Conservation (phyloP, 2,329 filamentous ascomycete genomes). For the Torrubiellomyces zombiae region DNA sequence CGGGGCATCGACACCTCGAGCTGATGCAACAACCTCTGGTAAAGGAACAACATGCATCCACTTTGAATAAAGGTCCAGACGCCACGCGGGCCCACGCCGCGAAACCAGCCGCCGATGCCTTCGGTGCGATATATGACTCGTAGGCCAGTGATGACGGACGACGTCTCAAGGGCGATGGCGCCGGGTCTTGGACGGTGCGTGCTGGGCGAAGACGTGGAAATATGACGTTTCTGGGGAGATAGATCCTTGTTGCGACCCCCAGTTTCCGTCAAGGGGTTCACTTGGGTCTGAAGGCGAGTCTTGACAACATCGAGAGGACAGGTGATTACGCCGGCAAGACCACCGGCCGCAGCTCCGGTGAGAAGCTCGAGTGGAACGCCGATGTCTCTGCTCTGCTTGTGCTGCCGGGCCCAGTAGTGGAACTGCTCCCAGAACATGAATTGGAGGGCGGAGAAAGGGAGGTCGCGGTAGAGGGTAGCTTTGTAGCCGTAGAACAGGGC, state of each 20-base stretch:
- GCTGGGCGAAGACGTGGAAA: constrained; percentile 80
- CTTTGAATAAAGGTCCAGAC: constrained; percentile 98
- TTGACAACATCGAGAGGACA: constrained; percentile 96
- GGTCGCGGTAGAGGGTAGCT: constrained; percentile 81
- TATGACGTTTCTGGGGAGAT: constrained; percentile 47
- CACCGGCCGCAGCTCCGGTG: constrained; percentile 78
- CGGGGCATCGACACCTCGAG: constrained; percentile 38
- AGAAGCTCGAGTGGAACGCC: constrained; percentile 72
- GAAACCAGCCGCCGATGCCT: constrained; percentile 78
- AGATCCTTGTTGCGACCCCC: constrained; percentile 13
- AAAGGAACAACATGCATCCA: constrained; percentile 89
- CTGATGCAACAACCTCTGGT: constrained; percentile 70
- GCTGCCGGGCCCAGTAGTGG: constrained; percentile 62
- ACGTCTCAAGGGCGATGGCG: constrained; percentile 68
- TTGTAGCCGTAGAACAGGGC: constrained; percentile 96
- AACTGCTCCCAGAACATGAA: constrained; percentile 98
- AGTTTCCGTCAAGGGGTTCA: constrained; percentile 26
- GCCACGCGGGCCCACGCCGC: constrained; percentile 78
- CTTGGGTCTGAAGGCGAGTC: constrained; percentile 87
- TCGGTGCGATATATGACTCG: constrained; percentile 81
- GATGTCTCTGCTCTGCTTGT: constrained; percentile 67
- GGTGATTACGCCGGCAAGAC: constrained; percentile 83
- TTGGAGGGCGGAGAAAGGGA: constrained; percentile 90
- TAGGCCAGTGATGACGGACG: constrained; percentile 71
- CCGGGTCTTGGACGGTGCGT: constrained; percentile 68